Evolutionary conservation across 805 yeast genomes (phyloP).

Genomic region (Spathaspora arborariae): DNA sequence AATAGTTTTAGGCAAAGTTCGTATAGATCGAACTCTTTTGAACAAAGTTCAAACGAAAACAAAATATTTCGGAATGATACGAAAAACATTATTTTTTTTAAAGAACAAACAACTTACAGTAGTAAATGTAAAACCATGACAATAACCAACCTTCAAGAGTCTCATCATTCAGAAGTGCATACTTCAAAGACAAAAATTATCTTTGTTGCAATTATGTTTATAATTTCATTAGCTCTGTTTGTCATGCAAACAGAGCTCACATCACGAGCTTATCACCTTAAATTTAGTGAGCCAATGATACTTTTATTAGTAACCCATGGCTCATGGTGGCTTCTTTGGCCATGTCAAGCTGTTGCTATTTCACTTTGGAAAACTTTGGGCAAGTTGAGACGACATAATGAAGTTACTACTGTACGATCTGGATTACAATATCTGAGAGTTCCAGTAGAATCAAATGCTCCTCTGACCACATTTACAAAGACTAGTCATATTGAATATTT

Average conservation of each 20-base stretch:
- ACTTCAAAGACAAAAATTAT: conserved; percentile 34
- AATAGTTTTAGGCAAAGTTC: conserved; percentile 2
- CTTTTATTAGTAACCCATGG: conserved; percentile 71
- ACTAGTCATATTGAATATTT: conserved; percentile 23
- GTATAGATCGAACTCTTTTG: neutral
- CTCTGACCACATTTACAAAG: conserved; percentile 1
- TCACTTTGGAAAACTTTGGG: conserved; percentile 23
- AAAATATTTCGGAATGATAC: neutral
- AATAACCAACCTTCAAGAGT: conserved; percentile 26
- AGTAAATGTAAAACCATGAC: no score
- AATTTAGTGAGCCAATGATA: conserved; percentile 67
- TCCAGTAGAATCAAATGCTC: conserved; percentile 8
- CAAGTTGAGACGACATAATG: neutral
- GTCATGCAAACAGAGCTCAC: conserved; percentile 81
- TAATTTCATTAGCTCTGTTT: conserved; percentile 48
- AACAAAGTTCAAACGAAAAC: neutral
- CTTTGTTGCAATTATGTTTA: conserved; percentile 30
- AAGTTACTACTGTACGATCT: neutral
- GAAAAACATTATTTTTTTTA: neutral
- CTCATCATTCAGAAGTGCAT: conserved; percentile 14
- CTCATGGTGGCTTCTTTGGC: conserved; percentile 73
- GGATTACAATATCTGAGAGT: conserved; percentile 18
- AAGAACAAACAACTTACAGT: neutral
- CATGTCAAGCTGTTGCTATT: conserved; percentile 53
- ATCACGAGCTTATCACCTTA: conserved; percentile 56